phyloP scores from a whole-genome alignment of 805 yeast species.

The Candida stauntonica region DNA sequence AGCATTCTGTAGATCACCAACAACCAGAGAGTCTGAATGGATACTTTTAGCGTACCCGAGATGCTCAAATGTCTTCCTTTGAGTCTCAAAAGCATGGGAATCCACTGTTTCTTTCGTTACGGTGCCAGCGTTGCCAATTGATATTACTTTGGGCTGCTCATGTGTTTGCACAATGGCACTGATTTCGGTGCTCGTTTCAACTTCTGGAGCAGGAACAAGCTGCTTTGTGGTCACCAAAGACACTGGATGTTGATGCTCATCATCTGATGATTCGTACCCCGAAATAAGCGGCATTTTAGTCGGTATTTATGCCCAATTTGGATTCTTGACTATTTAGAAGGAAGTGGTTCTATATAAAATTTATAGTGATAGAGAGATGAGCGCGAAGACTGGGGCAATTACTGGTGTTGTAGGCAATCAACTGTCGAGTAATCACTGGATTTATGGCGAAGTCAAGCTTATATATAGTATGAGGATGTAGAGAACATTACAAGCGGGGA shows the following conservation, averaged over 20 bases:
- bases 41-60: conserved; percentile 22
- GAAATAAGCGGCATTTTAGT: conserved; percentile 14
- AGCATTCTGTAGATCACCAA: conserved; percentile 17
- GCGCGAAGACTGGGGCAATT: too few relatives aligned
- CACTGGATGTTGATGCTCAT: background rate
- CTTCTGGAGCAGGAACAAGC: conserved; percentile 12
- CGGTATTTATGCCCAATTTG: too few relatives aligned
- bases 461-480: too few relatives aligned
- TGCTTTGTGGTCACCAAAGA: background rate
- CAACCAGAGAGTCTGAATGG: conserved; percentile 3
- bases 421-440: too few relatives aligned
- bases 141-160: background rate
- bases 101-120: conserved; percentile 33
- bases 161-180: background rate
- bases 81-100: conserved; percentile 36
- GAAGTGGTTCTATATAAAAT: too few relatives aligned
- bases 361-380: too few relatives aligned
- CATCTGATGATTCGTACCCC: conserved; percentile 17
- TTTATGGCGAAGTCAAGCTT: too few relatives aligned
- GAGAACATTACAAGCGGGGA: too few relatives aligned
- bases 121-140: conserved; percentile 6
- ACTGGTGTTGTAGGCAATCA: too few relatives aligned
- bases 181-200: background rate
- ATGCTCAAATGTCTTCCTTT: conserved; percentile 34
- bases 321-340: too few relatives aligned